Evolutionary conservation across 345 rosid genomes (phyloP).

Genomic region (Citrus trifoliata): DNA sequence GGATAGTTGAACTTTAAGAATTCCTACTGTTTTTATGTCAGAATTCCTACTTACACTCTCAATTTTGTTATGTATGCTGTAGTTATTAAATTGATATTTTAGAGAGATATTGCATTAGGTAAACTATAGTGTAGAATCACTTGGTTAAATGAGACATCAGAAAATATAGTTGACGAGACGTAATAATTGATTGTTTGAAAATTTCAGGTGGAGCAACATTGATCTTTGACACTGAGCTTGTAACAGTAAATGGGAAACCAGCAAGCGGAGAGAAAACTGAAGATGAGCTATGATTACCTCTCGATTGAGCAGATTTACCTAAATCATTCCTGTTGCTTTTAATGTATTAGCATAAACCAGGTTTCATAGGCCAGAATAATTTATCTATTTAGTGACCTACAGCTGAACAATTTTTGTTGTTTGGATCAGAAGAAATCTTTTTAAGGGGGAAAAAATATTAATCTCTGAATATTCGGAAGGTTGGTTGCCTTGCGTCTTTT

Average conservation of each 20-base stretch:
- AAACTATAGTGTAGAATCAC: no score
- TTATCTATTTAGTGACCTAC: neutral
- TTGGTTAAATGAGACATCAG: neutral
- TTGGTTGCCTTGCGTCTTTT: neutral
- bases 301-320: no score
- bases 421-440: neutral
- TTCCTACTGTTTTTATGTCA: neutral
- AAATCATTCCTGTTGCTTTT: neutral
- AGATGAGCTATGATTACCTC: conserved; percentile 51
- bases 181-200: conserved; percentile 11
- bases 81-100: neutral
- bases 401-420: neutral
- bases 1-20: neutral
- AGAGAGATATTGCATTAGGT: neutral
- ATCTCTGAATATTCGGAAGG: neutral
- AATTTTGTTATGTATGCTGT: neutral
- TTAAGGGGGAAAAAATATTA: neutral
- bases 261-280: conserved; percentile 28
- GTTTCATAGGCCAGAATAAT: neutral
- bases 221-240: conserved; percentile 86
- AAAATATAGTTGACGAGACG: neutral
- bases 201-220: conserved; percentile 87
- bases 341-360: neutral
- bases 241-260: conserved; percentile 73
- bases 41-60: neutral